Evolutionary conservation across 257 asterid genomes (phyloP).

Genomic region (Mitragyna speciosa): DNA sequence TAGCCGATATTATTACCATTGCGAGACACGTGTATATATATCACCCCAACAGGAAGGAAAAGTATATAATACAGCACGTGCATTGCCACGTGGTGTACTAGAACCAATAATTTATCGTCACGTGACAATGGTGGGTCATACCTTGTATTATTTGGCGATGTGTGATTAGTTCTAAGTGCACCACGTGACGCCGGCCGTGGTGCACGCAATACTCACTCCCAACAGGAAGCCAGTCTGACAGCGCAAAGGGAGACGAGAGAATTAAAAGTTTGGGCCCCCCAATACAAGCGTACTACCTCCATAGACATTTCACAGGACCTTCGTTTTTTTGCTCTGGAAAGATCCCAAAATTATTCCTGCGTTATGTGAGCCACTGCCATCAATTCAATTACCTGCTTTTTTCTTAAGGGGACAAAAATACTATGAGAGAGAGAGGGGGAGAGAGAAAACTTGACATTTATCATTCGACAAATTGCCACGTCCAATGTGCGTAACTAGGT

Average conservation of each 20-base stretch:
- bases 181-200: too few relatives aligned
- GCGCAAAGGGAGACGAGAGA: not conserved
- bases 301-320: conserved; percentile 23
- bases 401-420: not conserved
- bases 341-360: not conserved
- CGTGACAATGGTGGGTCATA: too few relatives aligned
- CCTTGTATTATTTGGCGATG: too few relatives aligned
- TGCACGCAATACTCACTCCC: too few relatives aligned
- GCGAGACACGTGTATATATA: conserved; percentile 42
- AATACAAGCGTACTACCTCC: not conserved
- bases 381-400: not conserved
- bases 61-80: too few relatives aligned
- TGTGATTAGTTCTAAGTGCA: too few relatives aligned
- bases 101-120: too few relatives aligned
- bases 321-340: not conserved
- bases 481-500: too few relatives aligned
- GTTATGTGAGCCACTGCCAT: not conserved
- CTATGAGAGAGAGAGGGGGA: too few relatives aligned
- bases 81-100: too few relatives aligned
- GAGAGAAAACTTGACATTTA: too few relatives aligned
- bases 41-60: too few relatives aligned
- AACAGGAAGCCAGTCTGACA: not conserved
- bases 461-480: not conserved
- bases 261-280: not conserved
- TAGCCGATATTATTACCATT: conserved; percentile 12